Base-by-base conservation (phyloP, 495 filamentous ascomycete species). In the Aspergillus taichungensis region DNA sequence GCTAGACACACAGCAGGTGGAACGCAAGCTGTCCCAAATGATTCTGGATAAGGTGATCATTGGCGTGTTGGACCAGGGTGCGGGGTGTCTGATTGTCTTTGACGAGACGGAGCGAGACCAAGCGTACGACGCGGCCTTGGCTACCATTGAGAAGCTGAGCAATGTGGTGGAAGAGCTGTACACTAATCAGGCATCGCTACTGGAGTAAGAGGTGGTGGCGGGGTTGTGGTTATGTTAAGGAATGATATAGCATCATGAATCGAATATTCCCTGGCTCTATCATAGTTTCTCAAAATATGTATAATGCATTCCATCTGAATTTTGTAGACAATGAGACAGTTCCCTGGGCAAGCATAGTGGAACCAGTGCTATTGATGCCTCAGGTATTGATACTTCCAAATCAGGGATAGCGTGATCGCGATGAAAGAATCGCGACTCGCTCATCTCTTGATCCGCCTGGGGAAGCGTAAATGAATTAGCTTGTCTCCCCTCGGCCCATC, bases 41-140 rank as follows among this genome's bases (percentile, higher is more conserved):
- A 98, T 98, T 56, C 74, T 98, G 47, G 92, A 98, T 67, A 95
- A 95, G 74, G 88, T 96, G 46, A 96, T 98, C 63, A 87, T 95
- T 40, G 92, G 92, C 27, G 92, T 98, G 43, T 71, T 98, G 58
- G 92, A 98, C 66, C 94, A 98, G 62, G 92, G 94, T n/a, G 85
- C 88, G 9, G 89, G 91, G 6, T 97, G 94, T 64, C 72, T 98
- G 66, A 95, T 95, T 63, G 87, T 98, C 47, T 98, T 83, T 56
- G 92, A 98, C 54, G 92, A 97, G 78, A 86, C 84, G 27, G 82
- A 91, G 58, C 76, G 88, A 51, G 92, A 98, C 65, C 82, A 94
- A 64, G 83, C 85, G 6, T 98, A 97, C 60, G 94, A 97, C 63
- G 82, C 89, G 28, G 92, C 92, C 10, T 69, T 98, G 63, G 84